Evolutionary conservation across 768 basidiomycete species (phyloP).

Genomic region (Podaxis sp.): DNA sequence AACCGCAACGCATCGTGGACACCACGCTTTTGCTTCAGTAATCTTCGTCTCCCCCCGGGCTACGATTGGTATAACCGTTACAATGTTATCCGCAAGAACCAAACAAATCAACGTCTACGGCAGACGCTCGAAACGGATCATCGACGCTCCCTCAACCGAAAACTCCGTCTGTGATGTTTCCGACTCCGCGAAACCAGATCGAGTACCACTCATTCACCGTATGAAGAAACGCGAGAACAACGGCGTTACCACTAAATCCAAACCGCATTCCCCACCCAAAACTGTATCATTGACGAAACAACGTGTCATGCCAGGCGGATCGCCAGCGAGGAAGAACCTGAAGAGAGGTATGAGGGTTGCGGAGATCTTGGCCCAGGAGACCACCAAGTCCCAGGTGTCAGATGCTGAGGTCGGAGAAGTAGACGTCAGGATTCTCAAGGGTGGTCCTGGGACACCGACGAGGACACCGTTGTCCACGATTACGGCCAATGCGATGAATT

Average conservation of each 20-base stretch:
- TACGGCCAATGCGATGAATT: constrained; percentile 14
- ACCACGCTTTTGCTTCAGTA: constrained; percentile 9
- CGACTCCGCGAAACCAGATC: constrained; percentile 32
- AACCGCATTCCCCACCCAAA: constrained; percentile 8
- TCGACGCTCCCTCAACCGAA: constrained; percentile 37
- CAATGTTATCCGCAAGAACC: constrained; percentile 60
- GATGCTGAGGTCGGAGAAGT: neutral
- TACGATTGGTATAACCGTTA: constrained; percentile 18
- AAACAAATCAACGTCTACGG: constrained; percentile 69
- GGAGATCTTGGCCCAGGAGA: constrained; percentile 9
- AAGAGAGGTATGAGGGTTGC: constrained; percentile 3
- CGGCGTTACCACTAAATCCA: neutral
- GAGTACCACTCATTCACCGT: constrained; percentile 14
- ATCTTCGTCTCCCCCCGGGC: constrained; percentile 15
- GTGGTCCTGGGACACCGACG: neutral
- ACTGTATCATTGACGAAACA: constrained; percentile 12
- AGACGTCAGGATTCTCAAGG: neutral
- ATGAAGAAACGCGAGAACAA: constrained; percentile 20
- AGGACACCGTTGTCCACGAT: constrained; percentile 5
- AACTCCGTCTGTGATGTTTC: constrained; percentile 41
- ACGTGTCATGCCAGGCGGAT: neutral
- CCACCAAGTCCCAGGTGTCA: neutral
- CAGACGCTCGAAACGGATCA: constrained; percentile 58
- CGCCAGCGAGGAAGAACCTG: neutral
- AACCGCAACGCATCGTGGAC: constrained; percentile 12